Percentiles rank a stretch among this genome's conserved stretches.
Conservation (phyloP, 139 green algal species). For the Chlamydomonas asymmetrica region DNA sequence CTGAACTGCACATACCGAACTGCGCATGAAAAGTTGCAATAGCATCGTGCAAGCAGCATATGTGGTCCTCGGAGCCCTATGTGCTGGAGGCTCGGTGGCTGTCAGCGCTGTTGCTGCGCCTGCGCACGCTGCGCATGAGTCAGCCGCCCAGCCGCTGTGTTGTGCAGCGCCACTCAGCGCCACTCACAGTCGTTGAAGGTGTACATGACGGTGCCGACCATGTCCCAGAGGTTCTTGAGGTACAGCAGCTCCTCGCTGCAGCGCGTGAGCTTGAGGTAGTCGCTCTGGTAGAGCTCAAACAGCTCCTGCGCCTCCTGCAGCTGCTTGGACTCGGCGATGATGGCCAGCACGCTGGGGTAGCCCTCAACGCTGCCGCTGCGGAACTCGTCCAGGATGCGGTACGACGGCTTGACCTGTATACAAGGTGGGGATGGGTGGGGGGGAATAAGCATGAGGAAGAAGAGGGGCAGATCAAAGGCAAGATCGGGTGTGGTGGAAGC, state of each 20-base stretch:
- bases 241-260: slow-evolving; percentile 86
- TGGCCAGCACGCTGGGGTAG: slow-evolving; percentile 60
- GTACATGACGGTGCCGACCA: slow-evolving; percentile 75
- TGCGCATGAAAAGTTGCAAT: too few relatives aligned
- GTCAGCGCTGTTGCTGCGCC: too few relatives aligned
- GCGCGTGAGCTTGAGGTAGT: slow-evolving; percentile 80
- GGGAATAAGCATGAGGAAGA: too few relatives aligned
- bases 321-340: slow-evolving; percentile 73
- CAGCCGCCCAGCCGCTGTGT: slow-evolving; percentile 29
- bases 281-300: slow-evolving; percentile 83
- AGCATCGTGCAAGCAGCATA: too few relatives aligned
- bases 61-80: too few relatives aligned
- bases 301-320: slow-evolving; percentile 85
- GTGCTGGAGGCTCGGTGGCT: too few relatives aligned
- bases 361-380: slow-evolving; percentile 68
- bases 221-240: slow-evolving; percentile 87
- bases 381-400: slow-evolving; percentile 73
- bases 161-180: slow-evolving; percentile 28
- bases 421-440: too few relatives aligned
- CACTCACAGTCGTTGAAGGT: slow-evolving; percentile 85
- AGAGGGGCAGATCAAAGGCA: too few relatives aligned
- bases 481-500: too few relatives aligned
- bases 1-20: too few relatives aligned
- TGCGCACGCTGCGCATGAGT: too few relatives aligned
- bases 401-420: slow-evolving; percentile 45